Evolutionary conservation across 495 filamentous ascomycete genomes (phyloP).

Genomic region (Penicillium lagena): DNA sequence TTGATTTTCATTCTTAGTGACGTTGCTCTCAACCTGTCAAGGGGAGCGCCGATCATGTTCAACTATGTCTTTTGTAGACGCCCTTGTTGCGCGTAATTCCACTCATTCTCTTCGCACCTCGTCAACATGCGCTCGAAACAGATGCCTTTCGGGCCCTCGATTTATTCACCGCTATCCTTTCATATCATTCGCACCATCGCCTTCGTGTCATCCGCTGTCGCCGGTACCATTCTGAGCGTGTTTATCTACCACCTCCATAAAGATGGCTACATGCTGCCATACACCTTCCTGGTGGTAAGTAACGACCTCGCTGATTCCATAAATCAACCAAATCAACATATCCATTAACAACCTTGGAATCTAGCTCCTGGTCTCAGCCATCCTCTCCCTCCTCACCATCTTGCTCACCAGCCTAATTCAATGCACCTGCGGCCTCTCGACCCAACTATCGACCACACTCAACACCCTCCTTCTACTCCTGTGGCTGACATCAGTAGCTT

Average conservation of each 20-base stretch:
- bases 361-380: constrained; percentile 50
- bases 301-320: neutral
- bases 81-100: no score
- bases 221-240: constrained; percentile 51
- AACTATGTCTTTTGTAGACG: no score
- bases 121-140: no score
- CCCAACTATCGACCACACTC: constrained; percentile 42
- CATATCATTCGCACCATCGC: constrained; percentile 46
- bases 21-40: no score
- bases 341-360: neutral
- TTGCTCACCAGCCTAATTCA: constrained; percentile 48
- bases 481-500: constrained; percentile 51
- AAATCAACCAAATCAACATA: neutral
- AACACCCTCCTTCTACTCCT: constrained; percentile 38
- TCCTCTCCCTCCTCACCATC: constrained; percentile 49
- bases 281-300: constrained; percentile 59
- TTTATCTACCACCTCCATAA: constrained; percentile 55
- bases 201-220: constrained; percentile 49
- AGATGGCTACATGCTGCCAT: constrained; percentile 50
- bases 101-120: no score
- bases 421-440: constrained; percentile 50
- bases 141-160: no score
- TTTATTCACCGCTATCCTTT: constrained; percentile 36
- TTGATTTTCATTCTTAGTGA: no score
- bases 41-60: no score